phyloP scores from a whole-genome alignment of 768 basidiomycete genomes.

The Rhodotorula kratochvilovae region DNA sequence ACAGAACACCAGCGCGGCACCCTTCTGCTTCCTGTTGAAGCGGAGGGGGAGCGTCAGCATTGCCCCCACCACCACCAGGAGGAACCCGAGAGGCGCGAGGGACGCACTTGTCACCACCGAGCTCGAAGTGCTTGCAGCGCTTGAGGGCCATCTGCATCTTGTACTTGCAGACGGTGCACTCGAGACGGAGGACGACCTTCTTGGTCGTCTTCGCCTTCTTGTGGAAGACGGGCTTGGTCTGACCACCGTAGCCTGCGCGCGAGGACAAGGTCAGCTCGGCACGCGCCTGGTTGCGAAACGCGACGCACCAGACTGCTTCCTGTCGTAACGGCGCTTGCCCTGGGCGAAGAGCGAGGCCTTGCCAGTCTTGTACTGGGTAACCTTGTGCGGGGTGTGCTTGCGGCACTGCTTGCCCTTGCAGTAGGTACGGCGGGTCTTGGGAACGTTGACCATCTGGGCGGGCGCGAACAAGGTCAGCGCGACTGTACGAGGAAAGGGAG shows the following conservation, averaged over 20 bases:
- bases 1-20: background rate
- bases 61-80: background rate
- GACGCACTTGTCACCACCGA: conserved; percentile 83
- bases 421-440: conserved; percentile 97
- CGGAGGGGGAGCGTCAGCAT: background rate
- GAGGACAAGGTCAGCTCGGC: conserved; percentile 22
- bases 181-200: conserved; percentile 96
- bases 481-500: too few relatives aligned
- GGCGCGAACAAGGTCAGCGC: background rate
- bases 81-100: background rate
- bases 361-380: conserved; percentile 99
- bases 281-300: too few relatives aligned
- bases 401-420: conserved; percentile 96
- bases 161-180: conserved; percentile 96
- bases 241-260: conserved; percentile 82
- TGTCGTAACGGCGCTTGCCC: conserved; percentile 99
- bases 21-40: background rate
- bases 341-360: conserved; percentile 97
- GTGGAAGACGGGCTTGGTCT: conserved; percentile 99
- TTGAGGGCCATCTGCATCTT: conserved; percentile 91
- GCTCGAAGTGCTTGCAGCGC: conserved; percentile 99
- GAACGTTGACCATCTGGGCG: conserved; percentile 78
- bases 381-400: conserved; percentile 99
- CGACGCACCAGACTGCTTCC: conserved; percentile 70
- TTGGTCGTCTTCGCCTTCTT: conserved; percentile 96